Evolutionary conservation across 1,139 yeast genomes (phyloP).

Genomic region (Pneumocystis jirovecii): DNA sequence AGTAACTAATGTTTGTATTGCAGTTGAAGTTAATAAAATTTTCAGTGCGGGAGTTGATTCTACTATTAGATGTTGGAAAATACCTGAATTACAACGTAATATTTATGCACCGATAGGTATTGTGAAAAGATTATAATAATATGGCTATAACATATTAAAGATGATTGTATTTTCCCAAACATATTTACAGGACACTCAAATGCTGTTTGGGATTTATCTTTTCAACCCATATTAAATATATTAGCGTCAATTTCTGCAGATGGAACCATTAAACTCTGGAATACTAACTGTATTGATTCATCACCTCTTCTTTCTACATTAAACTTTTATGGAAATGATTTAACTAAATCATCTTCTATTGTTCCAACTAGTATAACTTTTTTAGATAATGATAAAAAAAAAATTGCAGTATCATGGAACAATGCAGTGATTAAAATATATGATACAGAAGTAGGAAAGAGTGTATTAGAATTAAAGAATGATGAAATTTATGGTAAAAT

Average conservation of each 20-base stretch:
- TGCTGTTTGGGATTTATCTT: conserved; percentile 3
- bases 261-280: neutral
- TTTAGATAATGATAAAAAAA: neutral
- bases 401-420: neutral
- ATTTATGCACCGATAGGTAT: conserved; percentile 1
- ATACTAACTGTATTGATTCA: neutral
- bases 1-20: conserved; percentile 2
- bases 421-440: neutral
- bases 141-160: neutral
- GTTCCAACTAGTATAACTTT: neutral
- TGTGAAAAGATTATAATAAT: neutral
- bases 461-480: neutral
- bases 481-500: neutral
- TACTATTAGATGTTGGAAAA: conserved; percentile 1
- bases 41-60: conserved; percentile 3
- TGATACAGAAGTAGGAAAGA: neutral
- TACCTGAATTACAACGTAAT: neutral
- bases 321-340: neutral
- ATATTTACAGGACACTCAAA: conserved; percentile 1
- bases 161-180: neutral
- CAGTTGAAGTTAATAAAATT: neutral
- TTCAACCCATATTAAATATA: neutral
- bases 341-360: neutral
- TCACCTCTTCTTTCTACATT: conserved; percentile 1
- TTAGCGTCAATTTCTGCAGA: conserved; percentile 3